A percentile compares a stretch with the other conserved stretches of the same genome.
Evolutionary conservation across 1,139 yeast species (phyloP).

Genomic region (Hemisphaericaspora lyxosophila): DNA sequence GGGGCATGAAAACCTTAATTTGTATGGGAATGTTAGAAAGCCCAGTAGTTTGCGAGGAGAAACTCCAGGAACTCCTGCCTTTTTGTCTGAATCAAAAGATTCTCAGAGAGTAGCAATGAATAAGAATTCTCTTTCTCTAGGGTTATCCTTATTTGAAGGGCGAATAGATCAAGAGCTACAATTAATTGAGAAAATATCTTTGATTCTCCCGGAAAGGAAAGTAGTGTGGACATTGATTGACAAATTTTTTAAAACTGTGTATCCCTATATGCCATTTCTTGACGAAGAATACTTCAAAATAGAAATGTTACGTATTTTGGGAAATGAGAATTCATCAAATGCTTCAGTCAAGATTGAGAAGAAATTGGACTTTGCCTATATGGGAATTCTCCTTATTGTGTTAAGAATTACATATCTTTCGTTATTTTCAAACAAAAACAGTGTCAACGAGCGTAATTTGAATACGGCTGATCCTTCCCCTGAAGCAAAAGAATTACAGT

Average conservation of each 20-base stretch:
- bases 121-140: conserved; percentile 20
- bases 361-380: conserved; percentile 33
- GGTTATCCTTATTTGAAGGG: conserved; percentile 27
- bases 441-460: conserved; percentile 25
- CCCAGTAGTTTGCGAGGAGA: conserved; percentile 9
- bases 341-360: conserved; percentile 23
- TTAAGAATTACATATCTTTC: conserved; percentile 33
- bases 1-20: conserved; percentile 28
- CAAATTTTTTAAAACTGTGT: conserved; percentile 30
- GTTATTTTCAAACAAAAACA: conserved; percentile 33
- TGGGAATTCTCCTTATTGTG: conserved; percentile 31
- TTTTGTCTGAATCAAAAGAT: conserved; percentile 14
- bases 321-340: conserved; percentile 15
- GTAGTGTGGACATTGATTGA: conserved; percentile 33
- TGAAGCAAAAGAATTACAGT: conserved; percentile 33
- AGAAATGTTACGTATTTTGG: conserved; percentile 26
- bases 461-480: conserved; percentile 20
- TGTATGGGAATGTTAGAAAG: conserved; percentile 20
- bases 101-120: conserved; percentile 17
- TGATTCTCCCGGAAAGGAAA: conserved; percentile 31
- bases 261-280: conserved; percentile 38
- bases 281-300: conserved; percentile 30
- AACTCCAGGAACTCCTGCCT: conserved; percentile 5
- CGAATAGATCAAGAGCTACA: conserved; percentile 31
- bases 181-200: conserved; percentile 30